phyloP scores from a whole-genome alignment of 257 asterid species.

The Lavandula angustifolia region DNA sequence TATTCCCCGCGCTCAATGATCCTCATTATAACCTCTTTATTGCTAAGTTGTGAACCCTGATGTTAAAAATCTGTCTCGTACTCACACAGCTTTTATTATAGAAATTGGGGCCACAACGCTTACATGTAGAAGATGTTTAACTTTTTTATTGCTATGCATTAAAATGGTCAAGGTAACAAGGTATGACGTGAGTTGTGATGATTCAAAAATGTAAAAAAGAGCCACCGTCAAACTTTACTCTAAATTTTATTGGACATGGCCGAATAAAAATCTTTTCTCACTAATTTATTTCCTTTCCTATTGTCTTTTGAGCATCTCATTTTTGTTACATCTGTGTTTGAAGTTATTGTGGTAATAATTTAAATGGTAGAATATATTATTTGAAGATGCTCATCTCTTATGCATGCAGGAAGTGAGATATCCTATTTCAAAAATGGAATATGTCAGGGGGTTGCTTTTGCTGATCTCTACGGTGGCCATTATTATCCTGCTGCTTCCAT shows the following conservation, averaged over 20 bases:
- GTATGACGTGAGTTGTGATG: not conserved
- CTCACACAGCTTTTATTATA: constrained; percentile 4
- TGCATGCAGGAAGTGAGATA: constrained; percentile 84
- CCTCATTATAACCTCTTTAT: not conserved
- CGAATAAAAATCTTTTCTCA: constrained; percentile 4
- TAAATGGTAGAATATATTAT: not conserved
- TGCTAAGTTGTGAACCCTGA: not conserved
- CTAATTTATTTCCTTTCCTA: not conserved
- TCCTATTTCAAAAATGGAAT: constrained; percentile 85
- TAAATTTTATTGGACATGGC: not conserved
- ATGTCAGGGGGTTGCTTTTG: constrained; percentile 89
- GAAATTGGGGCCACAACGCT: not conserved
- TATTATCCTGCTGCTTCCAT: constrained; percentile 97
- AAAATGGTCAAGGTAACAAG: not conserved
- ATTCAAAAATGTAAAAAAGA: not conserved
- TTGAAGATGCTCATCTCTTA: constrained; percentile 6
- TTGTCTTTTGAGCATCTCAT: constrained; percentile 3
- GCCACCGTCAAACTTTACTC: not conserved
- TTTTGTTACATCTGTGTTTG: constrained; percentile 8
- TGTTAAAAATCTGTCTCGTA: constrained; percentile 6
- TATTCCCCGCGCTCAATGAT: not conserved
- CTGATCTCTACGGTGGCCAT: constrained; percentile 81
- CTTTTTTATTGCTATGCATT: not conserved
- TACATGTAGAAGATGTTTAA: constrained; percentile 1
- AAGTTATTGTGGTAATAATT: constrained; percentile 15